Conservation (phyloP, 73 alveolate genomes). For the Effrenium voratum region DNA sequence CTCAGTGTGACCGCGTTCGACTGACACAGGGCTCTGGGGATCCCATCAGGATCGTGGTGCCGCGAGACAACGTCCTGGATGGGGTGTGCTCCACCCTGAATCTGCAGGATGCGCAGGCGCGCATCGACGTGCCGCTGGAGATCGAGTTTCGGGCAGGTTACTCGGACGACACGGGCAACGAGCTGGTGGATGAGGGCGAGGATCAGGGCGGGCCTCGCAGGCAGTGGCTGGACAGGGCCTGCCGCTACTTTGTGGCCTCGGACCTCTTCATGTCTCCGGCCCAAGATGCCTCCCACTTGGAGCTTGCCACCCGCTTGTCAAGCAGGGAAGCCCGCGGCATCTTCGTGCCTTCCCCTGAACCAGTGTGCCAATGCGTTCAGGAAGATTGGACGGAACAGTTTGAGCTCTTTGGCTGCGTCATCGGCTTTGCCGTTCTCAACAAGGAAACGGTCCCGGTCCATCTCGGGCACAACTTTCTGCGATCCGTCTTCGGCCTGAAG, state of each 20-base stretch:
- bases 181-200: conserved; percentile 82
- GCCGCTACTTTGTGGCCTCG: conserved; percentile 53
- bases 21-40: conserved; percentile 89
- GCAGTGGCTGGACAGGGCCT: conserved; percentile 92
- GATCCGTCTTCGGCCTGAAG: conserved; percentile 79
- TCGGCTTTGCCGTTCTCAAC: conserved; percentile 85
- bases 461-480: conserved; percentile 83
- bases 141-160: conserved; percentile 87
- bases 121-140: conserved; percentile 83
- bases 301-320: background rate
- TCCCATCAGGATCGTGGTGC: conserved; percentile 79
- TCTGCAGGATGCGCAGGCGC: conserved; percentile 78
- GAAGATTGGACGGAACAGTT: conserved; percentile 92
- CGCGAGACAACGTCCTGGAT: conserved; percentile 86
- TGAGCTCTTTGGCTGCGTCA: conserved; percentile 89
- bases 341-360: conserved; percentile 87
- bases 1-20: conserved; percentile 83
- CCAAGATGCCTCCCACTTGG: conserved; percentile 75
- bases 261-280: conserved; percentile 93
- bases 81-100: conserved; percentile 90
- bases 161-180: conserved; percentile 90
- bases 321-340: conserved; percentile 23
- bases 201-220: conserved; percentile 74
- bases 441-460: conserved; percentile 92
- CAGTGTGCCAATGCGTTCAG: conserved; percentile 89